Evolutionary conservation across 306 rosid genomes (phyloP).

Genomic region (Oxytropis ochrocephala): DNA sequence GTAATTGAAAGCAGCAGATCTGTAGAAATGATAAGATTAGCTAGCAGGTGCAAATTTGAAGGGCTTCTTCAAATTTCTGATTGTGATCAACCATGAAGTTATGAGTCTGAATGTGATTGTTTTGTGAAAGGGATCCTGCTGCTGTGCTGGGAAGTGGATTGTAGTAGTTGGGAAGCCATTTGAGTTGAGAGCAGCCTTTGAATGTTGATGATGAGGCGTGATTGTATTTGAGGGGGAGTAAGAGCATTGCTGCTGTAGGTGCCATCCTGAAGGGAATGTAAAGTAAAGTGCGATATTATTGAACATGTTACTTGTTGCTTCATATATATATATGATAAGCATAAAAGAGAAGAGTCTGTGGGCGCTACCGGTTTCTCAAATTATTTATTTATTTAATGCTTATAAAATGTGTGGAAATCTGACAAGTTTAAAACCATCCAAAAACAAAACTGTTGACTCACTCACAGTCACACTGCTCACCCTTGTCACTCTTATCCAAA

Average conservation of each 20-base stretch:
- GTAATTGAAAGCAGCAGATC: too few species aligned
- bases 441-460: neutral
- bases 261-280: constrained; percentile 4
- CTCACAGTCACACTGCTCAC: too few species aligned
- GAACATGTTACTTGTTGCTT: neutral
- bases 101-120: neutral
- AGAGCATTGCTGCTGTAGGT: constrained; percentile 35
- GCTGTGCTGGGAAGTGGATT: neutral
- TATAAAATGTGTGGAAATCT: neutral
- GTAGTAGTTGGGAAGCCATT: constrained; percentile 1
- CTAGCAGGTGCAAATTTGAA: constrained; percentile 31
- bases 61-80: constrained; percentile 18
- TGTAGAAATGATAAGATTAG: neutral
- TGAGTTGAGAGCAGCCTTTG: constrained; percentile 12
- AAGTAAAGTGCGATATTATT: neutral
- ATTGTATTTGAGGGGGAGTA: constrained; percentile 18
- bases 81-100: neutral
- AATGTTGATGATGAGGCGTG: neutral
- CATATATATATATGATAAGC: too few species aligned
- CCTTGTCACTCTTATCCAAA: neutral
- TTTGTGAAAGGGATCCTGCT: neutral
- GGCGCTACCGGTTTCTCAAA: constrained; percentile 7
- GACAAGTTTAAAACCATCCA: constrained; percentile 4
- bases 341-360: neutral
- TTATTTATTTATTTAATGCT: too few species aligned